phyloP scores from a whole-genome alignment of 495 filamentous ascomycete genomes.

The Darksidea phi region DNA sequence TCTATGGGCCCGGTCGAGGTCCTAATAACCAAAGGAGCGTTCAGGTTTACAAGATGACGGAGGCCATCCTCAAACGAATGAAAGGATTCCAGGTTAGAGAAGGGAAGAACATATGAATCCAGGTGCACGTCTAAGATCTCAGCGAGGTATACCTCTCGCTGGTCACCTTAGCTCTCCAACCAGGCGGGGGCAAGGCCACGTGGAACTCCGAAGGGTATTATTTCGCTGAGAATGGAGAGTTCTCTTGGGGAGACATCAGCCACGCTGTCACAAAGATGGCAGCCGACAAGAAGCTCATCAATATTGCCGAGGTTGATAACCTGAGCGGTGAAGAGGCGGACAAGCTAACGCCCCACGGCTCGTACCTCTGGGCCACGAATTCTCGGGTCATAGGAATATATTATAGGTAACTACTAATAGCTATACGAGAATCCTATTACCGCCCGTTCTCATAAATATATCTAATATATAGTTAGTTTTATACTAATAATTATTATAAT shows the following conservation, averaged over 20 bases:
- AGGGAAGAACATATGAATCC: slow-evolving; percentile 69
- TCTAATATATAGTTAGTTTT: no score
- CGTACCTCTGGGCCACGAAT: slow-evolving; percentile 54
- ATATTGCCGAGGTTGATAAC: slow-evolving; percentile 52
- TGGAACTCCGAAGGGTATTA: slow-evolving; percentile 75
- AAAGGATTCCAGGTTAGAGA: slow-evolving; percentile 62
- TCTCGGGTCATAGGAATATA: no score
- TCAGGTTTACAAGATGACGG: slow-evolving; percentile 62
- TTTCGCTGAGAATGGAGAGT: slow-evolving; percentile 67
- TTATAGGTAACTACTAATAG: no score
- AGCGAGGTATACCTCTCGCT: slow-evolving; percentile 62
- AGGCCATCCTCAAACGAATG: slow-evolving; percentile 57
- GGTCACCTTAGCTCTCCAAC: slow-evolving; percentile 61
- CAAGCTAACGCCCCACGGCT: slow-evolving; percentile 26
- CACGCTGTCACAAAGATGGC: slow-evolving; percentile 60
- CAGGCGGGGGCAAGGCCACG: slow-evolving; percentile 58
- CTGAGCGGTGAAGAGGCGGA: slow-evolving; percentile 38
- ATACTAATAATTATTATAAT: no score
- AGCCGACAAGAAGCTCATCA: slow-evolving; percentile 62
- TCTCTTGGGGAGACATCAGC: slow-evolving; percentile 69
- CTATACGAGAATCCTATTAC: no score
- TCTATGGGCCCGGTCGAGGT: slow-evolving; percentile 74
- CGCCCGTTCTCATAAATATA: no score
- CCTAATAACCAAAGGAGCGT: slow-evolving; percentile 65
- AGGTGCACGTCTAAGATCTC: slow-evolving; percentile 73